Evolutionary conservation across 805 yeast genomes (phyloP).

Genomic region (Cephaloascus fragrans): DNA sequence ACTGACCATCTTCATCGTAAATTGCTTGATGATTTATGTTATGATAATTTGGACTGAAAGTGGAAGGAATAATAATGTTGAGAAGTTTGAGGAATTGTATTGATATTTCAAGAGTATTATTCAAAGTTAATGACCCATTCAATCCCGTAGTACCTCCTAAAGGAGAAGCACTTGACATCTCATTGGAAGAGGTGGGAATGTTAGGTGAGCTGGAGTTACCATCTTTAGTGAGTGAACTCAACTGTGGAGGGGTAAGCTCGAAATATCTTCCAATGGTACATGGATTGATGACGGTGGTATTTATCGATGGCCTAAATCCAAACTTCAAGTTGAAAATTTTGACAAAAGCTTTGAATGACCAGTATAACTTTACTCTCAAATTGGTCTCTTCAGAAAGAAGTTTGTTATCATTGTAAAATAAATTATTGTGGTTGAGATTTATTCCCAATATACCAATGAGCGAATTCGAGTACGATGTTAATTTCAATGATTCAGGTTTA

Average conservation of each 20-base stretch:
- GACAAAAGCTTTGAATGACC: slow-evolving; percentile 29
- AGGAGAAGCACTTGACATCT: slow-evolving; percentile 20
- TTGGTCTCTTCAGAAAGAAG: slow-evolving; percentile 4
- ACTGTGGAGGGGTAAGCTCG: slow-evolving; percentile 32
- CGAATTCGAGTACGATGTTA: slow-evolving; percentile 28
- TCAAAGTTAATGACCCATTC: slow-evolving; percentile 8
- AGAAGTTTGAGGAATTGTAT: slow-evolving; percentile 18
- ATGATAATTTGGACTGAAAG: slow-evolving; percentile 34
- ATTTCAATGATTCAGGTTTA: slow-evolving; percentile 30
- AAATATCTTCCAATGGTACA: slow-evolving; percentile 35
- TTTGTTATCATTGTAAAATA: slow-evolving; percentile 30
- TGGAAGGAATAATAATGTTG: slow-evolving; percentile 34
- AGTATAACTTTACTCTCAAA: slow-evolving; percentile 27
- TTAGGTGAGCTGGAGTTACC: background rate
- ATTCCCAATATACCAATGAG: slow-evolving; percentile 33
- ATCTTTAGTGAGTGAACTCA: slow-evolving; percentile 18
- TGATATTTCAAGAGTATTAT: slow-evolving; percentile 29
- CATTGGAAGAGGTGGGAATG: slow-evolving; percentile 14
- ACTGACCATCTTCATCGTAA: slow-evolving; percentile 35
- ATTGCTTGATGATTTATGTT: slow-evolving; percentile 28
- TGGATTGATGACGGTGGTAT: slow-evolving; percentile 36
- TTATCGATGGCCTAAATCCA: slow-evolving; percentile 35
- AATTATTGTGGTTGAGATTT: slow-evolving; percentile 29
- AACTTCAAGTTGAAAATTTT: slow-evolving; percentile 22
- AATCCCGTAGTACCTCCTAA: too few species aligned